phyloP scores from a whole-genome alignment of 805 yeast species.

The Lipomyces lipofer region DNA sequence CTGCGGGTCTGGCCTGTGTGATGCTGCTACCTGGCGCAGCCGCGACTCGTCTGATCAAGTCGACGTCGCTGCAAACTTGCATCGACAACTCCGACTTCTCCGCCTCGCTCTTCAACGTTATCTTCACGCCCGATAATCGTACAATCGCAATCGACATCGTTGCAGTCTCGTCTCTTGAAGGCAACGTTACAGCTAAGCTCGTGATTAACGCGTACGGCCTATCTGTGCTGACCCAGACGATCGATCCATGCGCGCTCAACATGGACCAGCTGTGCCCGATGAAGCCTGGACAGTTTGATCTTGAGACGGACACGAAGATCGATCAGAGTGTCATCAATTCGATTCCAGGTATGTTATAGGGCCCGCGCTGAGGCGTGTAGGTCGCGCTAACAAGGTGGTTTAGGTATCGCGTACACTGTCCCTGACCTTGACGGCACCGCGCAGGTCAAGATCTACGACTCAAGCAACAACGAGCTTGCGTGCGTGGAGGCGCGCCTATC shows the following conservation, averaged over 20 bases:
- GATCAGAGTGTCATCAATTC: constrained; percentile 45
- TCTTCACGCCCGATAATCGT: constrained; percentile 63
- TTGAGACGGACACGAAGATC: constrained; percentile 53
- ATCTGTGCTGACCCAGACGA: constrained; percentile 52
- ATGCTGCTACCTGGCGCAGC: constrained; percentile 2
- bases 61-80: constrained; percentile 76
- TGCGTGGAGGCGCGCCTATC: constrained; percentile 86
- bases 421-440: constrained; percentile 96
- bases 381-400: background rate
- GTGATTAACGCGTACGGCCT: constrained; percentile 80
- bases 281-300: constrained; percentile 80
- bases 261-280: constrained; percentile 75
- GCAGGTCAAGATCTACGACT: constrained; percentile 62
- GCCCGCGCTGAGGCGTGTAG: background rate
- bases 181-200: constrained; percentile 65
- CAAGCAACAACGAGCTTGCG: constrained; percentile 54
- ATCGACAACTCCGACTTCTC: constrained; percentile 87
- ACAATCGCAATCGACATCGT: constrained; percentile 66
- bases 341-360: constrained; percentile 56
- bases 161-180: constrained; percentile 76
- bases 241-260: constrained; percentile 65
- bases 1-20: background rate
- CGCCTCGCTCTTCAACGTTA: constrained; percentile 78
- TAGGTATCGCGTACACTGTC: constrained; percentile 70
- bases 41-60: constrained; percentile 22